Conservation (phyloP, 805 yeast genomes). For the Candida rishiriensis region DNA sequence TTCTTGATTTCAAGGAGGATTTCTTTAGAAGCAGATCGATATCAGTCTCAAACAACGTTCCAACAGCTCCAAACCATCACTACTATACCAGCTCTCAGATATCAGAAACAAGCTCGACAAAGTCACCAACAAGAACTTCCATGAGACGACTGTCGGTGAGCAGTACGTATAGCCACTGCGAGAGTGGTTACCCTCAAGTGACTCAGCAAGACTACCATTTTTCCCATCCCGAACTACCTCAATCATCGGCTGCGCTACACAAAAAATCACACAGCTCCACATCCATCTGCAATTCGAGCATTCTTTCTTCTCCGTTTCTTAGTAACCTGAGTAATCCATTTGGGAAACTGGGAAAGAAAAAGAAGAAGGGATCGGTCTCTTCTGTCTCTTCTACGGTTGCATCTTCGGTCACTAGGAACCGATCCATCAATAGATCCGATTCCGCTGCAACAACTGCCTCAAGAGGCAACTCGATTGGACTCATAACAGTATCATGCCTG, state of each 20-base stretch:
- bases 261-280: no score
- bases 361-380: conserved; percentile 8
- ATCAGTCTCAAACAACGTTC: conserved; percentile 5
- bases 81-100: not conserved
- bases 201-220: not conserved
- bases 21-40: conserved; percentile 15
- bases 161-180: conserved; percentile 5
- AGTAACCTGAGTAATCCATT: conserved; percentile 9
- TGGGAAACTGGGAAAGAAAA: conserved; percentile 11
- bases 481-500: no score
- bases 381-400: conserved; percentile 8
- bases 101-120: conserved; percentile 5
- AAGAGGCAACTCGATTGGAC: no score
- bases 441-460: no score
- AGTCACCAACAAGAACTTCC: conserved; percentile 7
- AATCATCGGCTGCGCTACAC: not conserved
- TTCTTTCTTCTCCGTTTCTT: conserved; percentile 3
- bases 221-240: conserved; percentile 2
- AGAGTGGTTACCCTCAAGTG: no score
- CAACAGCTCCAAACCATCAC: not conserved
- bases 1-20: conserved; percentile 16
- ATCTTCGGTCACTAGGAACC: conserved; percentile 3
- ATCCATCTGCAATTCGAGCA: no score
- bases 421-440: no score
- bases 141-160: conserved; percentile 7